Base-by-base conservation (phyloP, 2,329 filamentous ascomycete species). In the Nigrospora sphaerica region DNA sequence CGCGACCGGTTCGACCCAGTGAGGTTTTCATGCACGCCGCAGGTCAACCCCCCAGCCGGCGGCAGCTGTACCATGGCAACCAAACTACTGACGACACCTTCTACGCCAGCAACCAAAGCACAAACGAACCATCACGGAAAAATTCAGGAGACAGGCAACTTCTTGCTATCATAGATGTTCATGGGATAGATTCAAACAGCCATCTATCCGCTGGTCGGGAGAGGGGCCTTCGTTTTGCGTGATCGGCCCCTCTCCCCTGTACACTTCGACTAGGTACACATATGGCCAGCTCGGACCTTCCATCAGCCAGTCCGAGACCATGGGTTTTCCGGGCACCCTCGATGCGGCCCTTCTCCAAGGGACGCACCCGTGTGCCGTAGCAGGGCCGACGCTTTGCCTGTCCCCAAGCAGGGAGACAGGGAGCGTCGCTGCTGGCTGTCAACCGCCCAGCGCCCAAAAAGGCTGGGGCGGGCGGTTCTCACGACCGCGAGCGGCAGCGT, bases 141-240 rank as follows among this genome's bases (percentile, higher is more conserved):
- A 12, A 37, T 12, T 28, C 17, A 36, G 18, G 10, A 37, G 7
- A 14, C 4, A 37, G 7, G 19, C 4, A 28, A 28, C 6, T 6
- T 2, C 11, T 18, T 19, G 16, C 12, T 31, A 7, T 44, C 17
- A 36, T 32, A 17, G 33, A 44, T 32, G 18, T 52, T 49, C 38
- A 19, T 62, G 64, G 65, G 62, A 68, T 74, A 74, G 71, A 74
- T 75, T 77, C 74, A 72, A 74, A 44, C 56, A 58, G 72, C 69
- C 72, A 47, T 74, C 74, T 75, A 75, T 63, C 58, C 63, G 60
- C 53, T 52, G 45, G 56, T 56, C 58, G 54, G 49, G 47, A 55
- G 50, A 52, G 59, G 53, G 47, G 52, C 56, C 49, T 46, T 54
- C 50, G 45, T 38, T 48, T 45, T 40, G 45, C 51, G 51, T 60